Evolutionary conservation across 139 green algal species (phyloP).

Genomic region (Micractinium conductrix): DNA sequence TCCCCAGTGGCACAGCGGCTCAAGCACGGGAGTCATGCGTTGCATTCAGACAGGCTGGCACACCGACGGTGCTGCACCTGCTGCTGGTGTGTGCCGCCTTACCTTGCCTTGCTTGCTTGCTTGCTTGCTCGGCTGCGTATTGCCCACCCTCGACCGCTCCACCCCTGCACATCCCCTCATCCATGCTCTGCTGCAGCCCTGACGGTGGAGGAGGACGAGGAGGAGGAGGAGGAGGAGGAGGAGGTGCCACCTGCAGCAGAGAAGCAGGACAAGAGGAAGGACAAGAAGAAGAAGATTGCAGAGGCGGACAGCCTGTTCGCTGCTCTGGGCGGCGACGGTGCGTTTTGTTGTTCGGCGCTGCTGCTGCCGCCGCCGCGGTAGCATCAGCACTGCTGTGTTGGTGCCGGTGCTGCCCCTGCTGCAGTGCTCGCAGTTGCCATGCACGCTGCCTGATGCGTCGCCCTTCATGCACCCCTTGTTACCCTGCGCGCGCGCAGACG

Average conservation of each 20-base stretch:
- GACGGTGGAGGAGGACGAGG: slow-evolving; percentile 21
- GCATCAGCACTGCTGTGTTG: neutral
- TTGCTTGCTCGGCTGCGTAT: no score
- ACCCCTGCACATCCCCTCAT: neutral
- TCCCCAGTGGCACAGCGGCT: no score
- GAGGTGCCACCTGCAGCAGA: slow-evolving; percentile 6
- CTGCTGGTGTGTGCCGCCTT: neutral
- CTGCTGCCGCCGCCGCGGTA: neutral
- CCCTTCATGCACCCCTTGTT: neutral
- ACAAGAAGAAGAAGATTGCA: slow-evolving; percentile 57
- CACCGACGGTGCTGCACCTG: neutral
- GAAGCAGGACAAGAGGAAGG: slow-evolving; percentile 53
- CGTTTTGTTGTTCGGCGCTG: no score
- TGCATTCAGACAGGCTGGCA: neutral
- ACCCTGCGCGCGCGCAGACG: slow-evolving; percentile 2
- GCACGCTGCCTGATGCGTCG: neutral
- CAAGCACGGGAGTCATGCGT: no score
- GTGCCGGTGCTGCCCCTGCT: neutral
- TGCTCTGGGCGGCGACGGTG: slow-evolving; percentile 54
- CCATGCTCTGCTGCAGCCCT: neutral
- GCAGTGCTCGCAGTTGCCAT: no score
- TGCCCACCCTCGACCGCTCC: no score
- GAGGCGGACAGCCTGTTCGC: slow-evolving; percentile 63
- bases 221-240: slow-evolving; percentile 30
- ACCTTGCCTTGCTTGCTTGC: neutral